Base-by-base conservation (phyloP, 805 yeast genomes). In the Yamadazyma insecticola region DNA sequence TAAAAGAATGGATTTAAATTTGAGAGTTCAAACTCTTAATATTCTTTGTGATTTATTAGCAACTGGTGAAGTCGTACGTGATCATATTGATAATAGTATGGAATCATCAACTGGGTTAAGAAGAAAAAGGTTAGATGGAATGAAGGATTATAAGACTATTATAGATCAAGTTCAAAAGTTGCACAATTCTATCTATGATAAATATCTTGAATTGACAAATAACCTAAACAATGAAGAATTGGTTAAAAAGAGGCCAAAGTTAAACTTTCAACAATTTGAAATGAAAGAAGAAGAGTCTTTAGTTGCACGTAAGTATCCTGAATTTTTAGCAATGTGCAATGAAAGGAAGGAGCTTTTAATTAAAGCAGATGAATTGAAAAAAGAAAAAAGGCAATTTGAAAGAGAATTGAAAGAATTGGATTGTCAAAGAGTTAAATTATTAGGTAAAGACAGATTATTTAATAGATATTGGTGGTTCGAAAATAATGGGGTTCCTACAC, bases 381-480 rank as follows among this genome's bases (percentile, higher is more conserved):
- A 52, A 4, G 67, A 70, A 28, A 77, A 75, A 49, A 61, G 63
- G 24, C 65, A 67, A 22, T 57, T 78, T 12, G 95, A 85, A 45
- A 69, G 63, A 37, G 66, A 74, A 36, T 60, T 92, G 15, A 70
- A 70, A 27, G 87, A 80, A 44, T 60, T 76, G 29, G 96, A 89
- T 47, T 69, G 81, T 37, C 96, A 87, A 51, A 61, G 97, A 35
- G 69, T 88, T 28, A 73, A 74, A 33, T 67, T 76, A 18, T 60
- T 92, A 16, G 98, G 98, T 2, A 71, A 78, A 36, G 98, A 92
- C 55, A 63, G 95, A 30, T 73, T 75, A 36, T 88, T 67, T 53
- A 92, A 92, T 60, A 67, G 89, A 42, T 92, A 90, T 53, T 92
- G 95, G 95, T 92, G 96, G 96, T 78, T 88, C 50, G 97, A 90